Evolutionary conservation across 257 asterid genomes (phyloP).

Genomic region (Nicotiana obtusifolia): DNA sequence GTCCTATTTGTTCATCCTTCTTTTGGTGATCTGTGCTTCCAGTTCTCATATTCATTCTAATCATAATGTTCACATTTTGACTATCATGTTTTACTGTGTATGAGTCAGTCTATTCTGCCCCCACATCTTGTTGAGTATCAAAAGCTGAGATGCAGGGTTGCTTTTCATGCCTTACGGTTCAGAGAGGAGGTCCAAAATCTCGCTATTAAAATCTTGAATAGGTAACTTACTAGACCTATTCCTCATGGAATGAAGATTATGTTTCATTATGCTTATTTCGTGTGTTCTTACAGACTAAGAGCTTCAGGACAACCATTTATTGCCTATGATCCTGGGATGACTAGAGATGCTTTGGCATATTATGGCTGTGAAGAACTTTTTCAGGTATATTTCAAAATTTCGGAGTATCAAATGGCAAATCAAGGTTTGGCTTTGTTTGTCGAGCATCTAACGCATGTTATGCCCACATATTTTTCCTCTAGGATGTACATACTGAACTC

Average conservation of each 20-base stretch:
- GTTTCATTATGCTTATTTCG: conserved; percentile 16
- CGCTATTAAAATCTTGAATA: conserved; percentile 68
- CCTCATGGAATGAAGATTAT: background rate
- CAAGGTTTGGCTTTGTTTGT: conserved; percentile 1
- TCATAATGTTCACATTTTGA: background rate
- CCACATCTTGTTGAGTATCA: conserved; percentile 76
- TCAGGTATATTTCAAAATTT: conserved; percentile 50
- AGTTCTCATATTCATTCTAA: background rate
- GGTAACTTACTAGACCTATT: conserved; percentile 25
- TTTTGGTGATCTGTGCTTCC: background rate
- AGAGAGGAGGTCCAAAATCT: conserved; percentile 89
- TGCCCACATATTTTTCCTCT: conserved; percentile 17
- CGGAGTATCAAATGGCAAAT: conserved; percentile 9
- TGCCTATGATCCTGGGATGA: conserved; percentile 98
- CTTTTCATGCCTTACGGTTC: conserved; percentile 82
- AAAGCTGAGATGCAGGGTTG: conserved; percentile 90
- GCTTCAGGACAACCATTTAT: conserved; percentile 81
- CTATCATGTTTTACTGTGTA: conserved; percentile 12
- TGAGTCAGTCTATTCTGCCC: conserved; percentile 68
- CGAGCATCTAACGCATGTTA: conserved; percentile 13
- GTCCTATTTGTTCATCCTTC: background rate
- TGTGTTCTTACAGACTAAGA: conserved; percentile 39
- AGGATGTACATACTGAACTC: conserved; percentile 99
- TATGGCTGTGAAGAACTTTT: conserved; percentile 98
- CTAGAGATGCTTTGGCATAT: conserved; percentile 88